A percentile compares a stretch with the other conserved stretches of the same genome.
Conservation (phyloP, 805 yeast species). For the Nakazawaea molendinolei region DNA sequence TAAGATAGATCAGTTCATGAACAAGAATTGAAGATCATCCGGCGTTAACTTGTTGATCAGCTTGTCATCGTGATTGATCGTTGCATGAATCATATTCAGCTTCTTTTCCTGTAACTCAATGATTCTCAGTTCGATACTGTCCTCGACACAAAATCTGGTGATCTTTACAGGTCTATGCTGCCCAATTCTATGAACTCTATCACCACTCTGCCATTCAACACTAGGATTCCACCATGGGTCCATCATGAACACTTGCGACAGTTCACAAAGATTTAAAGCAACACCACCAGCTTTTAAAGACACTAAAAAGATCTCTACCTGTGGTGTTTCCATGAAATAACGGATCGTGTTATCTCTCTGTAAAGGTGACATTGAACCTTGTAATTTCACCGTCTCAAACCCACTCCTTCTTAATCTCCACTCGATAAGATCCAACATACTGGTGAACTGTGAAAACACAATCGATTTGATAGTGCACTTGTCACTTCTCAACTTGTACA, state of each 20-base stretch:
- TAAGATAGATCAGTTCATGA: constrained; percentile 61
- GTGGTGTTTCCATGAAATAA: constrained; percentile 87
- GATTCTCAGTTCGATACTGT: constrained; percentile 92
- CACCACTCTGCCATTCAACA: constrained; percentile 98
- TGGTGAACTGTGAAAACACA: constrained; percentile 95
- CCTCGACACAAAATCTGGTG: constrained; percentile 90
- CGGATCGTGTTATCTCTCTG: constrained; percentile 90
- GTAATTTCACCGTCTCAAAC: constrained; percentile 86
- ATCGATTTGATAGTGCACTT: constrained; percentile 87
- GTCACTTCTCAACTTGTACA: constrained; percentile 81
- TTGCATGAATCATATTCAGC: constrained; percentile 97
- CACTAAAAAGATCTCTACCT: constrained; percentile 89
- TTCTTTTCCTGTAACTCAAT: constrained; percentile 95
- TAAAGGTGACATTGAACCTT: constrained; percentile 95
- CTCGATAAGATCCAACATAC: constrained; percentile 92
- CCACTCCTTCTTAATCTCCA: constrained; percentile 96
- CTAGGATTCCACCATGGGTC: constrained; percentile 99
- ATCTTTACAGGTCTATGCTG: constrained; percentile 92
- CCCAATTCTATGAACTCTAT: constrained; percentile 96
- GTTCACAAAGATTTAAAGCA: constrained; percentile 92
- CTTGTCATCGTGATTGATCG: constrained; percentile 85
- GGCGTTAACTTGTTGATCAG: constrained; percentile 88
- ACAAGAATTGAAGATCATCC: constrained; percentile 90
- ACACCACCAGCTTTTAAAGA: constrained; percentile 99
- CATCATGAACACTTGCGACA: constrained; percentile 89